These are phyloP conservation scores for Neurospora sp. DNA, from an alignment of 495 filamentous ascomycete species.

Conservation along the genomic window DNA sequence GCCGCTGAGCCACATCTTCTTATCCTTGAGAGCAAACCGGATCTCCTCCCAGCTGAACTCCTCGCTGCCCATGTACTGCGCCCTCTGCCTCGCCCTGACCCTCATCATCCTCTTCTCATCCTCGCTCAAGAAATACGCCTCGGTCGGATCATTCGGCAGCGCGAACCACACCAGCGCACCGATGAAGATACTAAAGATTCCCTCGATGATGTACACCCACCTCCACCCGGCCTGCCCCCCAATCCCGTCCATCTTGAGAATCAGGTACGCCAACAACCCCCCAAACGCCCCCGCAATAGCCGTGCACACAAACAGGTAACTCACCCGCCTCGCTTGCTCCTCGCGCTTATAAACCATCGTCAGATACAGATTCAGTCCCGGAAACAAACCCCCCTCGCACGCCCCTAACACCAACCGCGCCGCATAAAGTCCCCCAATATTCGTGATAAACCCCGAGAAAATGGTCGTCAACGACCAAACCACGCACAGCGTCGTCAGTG, in stretches of 20 bases:
- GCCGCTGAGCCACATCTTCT: constrained; percentile 28
- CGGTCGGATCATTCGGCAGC: constrained; percentile 42
- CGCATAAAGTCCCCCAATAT: constrained; percentile 38
- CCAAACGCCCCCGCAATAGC: constrained; percentile 73
- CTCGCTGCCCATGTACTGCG: constrained; percentile 37
- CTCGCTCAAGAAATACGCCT: constrained; percentile 36
- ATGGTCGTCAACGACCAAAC: constrained; percentile 45
- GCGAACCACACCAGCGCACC: constrained; percentile 49
- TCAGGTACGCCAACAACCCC: constrained; percentile 61
- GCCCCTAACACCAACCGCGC: constrained; percentile 45
- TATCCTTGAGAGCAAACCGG: constrained; percentile 27
- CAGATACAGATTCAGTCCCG: constrained; percentile 73
- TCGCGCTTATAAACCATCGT: constrained; percentile 61
- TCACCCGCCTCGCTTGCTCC: constrained; percentile 42
- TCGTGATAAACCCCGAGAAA: constrained; percentile 42
- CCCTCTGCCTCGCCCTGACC: constrained; percentile 22
- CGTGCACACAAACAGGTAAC: constrained; percentile 75
- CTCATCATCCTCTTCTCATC: constrained; percentile 44
- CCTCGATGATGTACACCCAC: constrained; percentile 72
- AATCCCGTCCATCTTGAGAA: constrained; percentile 54
- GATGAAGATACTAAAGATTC: constrained; percentile 58
- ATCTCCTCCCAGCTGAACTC: constrained; percentile 43
- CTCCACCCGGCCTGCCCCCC: constrained; percentile 60
- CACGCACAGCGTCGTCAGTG: constrained; percentile 51
- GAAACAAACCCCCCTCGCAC: constrained; percentile 58